phyloP scores from a whole-genome alignment of 2,329 filamentous ascomycete genomes.

The Podosphaera aphanis region DNA sequence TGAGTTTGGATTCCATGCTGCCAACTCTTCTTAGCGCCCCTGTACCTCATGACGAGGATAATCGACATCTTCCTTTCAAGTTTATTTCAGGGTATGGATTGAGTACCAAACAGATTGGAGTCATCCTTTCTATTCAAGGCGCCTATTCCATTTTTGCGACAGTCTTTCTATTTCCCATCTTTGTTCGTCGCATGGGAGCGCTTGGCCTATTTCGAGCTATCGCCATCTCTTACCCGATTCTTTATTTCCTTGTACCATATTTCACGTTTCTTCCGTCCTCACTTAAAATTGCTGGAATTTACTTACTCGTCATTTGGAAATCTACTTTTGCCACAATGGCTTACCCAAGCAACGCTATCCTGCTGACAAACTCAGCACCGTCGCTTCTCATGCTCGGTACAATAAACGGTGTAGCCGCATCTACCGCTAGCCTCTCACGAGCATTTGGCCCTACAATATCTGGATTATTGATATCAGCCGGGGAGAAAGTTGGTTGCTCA shows the following conservation, averaged over 20 bases:
- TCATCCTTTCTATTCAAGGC: conserved; percentile 74
- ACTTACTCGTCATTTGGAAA: conserved; percentile 64
- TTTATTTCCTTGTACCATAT: conserved; percentile 78
- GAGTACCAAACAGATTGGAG: conserved; percentile 60
- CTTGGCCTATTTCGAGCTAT: conserved; percentile 64
- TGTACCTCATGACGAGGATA: conserved; percentile 20
- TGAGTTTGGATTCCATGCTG: conserved; percentile 84
- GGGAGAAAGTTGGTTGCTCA: conserved; percentile 58
- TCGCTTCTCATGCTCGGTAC: conserved; percentile 68
- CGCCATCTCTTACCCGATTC: conserved; percentile 59
- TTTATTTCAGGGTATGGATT: conserved; percentile 75
- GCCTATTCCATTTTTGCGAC: conserved; percentile 62
- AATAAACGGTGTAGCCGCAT: conserved; percentile 80
- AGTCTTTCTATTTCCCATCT: conserved; percentile 57
- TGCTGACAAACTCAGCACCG: conserved; percentile 71
- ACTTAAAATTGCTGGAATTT: conserved; percentile 52
- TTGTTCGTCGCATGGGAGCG: conserved; percentile 53
- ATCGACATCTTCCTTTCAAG: conserved; percentile 53
- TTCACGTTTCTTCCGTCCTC: conserved; percentile 56
- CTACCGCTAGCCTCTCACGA: conserved; percentile 68
- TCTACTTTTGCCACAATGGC: conserved; percentile 80
- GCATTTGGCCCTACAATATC: conserved; percentile 77
- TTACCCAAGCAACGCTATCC: conserved; percentile 73
- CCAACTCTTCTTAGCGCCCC: conserved; percentile 49
- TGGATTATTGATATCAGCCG: conserved; percentile 61